Evolutionary conservation across 352 stramenopile species (phyloP).

Genomic region (Globisporangium heterothallicum): DNA sequence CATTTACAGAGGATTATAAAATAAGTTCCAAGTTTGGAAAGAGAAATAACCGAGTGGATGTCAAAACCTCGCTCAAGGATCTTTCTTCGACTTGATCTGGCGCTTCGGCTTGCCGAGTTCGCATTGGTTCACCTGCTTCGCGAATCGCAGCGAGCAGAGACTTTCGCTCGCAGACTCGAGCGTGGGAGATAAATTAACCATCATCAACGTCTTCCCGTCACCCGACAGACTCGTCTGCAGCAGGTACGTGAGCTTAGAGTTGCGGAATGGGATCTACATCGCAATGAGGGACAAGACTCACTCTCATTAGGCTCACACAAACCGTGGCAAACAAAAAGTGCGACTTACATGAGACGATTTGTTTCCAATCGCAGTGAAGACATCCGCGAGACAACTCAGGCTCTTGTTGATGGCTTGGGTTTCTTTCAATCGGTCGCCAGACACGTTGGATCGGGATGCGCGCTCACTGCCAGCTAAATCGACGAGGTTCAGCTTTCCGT

Average conservation of each 20-base stretch:
- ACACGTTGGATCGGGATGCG: conserved; percentile 80
- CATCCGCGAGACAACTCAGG: conserved; percentile 96
- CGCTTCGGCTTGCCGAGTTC: conserved; percentile 95
- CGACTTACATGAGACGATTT: conserved; percentile 90
- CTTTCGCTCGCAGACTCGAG: conserved; percentile 93
- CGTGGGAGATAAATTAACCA: conserved; percentile 97
- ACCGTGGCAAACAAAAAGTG: not conserved
- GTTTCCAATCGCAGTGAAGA: conserved; percentile 96
- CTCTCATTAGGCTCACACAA: not conserved
- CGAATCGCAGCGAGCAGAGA: conserved; percentile 97
- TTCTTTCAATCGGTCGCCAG: conserved; percentile 93
- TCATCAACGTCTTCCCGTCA: conserved; percentile 99
- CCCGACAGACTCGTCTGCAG: conserved; percentile 96
- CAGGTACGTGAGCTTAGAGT: conserved; percentile 98
- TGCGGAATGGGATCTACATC: conserved; percentile 92
- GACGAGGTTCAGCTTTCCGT: conserved; percentile 73
- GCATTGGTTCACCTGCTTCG: conserved; percentile 94
- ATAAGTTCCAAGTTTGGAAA: conserved; percentile 13
- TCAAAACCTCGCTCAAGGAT: conserved; percentile 12
- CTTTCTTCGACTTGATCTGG: conserved; percentile 79
- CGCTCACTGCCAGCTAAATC: conserved; percentile 80
- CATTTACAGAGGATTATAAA: conserved; percentile 24
- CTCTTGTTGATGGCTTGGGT: conserved; percentile 99
- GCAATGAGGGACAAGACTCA: not conserved
- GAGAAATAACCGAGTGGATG: not conserved